Evolutionary conservation across 768 basidiomycete genomes (phyloP), one percentile per base, ranked within the genome.

Genomic region (Suillus tomentosus): DNA sequence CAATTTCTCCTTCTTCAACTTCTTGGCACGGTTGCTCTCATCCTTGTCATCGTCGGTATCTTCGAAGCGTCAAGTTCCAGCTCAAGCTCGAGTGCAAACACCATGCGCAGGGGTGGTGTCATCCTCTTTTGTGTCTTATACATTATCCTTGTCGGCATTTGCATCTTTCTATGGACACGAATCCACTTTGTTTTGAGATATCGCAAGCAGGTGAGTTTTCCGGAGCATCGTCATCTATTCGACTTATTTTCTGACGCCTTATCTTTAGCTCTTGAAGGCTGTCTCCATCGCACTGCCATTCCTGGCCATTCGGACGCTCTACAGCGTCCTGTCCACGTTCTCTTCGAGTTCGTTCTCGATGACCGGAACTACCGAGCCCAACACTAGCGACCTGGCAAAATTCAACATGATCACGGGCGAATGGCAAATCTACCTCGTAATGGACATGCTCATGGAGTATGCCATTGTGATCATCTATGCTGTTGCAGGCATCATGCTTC

Each of bases 391-490:
- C 14, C 78, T 87, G 2, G 79, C 79, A 34, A 81, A 80, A 67
- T 81, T 86, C 68, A 84, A 85, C 67, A 79, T 82, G 31, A 66
- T 82, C 22, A 82, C 79, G 0, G 85, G 87, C 10, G 73, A 80
- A 61, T 87, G 83, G 84, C 69, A 79, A 31, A 68, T 82, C 62
- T 88, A 80, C 70, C 79, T 87, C 42, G 76, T 83, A 60, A 80
- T 88, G 75, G 80, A 81, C 19, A 75, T 85, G 45, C 65, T 87
- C 39, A 84, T 84, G 82, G 87, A 89, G 73, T 85, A 79, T 66
- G 69, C 81, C 45, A 78, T 81, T 13, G 77, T 79, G 51, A 66
- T 76, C 39, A 75, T 86, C 42, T 88, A 76, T 62, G 42, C 66
- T 17, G 56, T 66, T 39, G 67, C 67, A 17, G 74, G 72, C n/a